Percentiles rank a stretch among this genome's conserved stretches.
These are phyloP conservation scores for Penicillium occitanis DNA, from an alignment of 2,329 filamentous ascomycete species.

Conservation along the genomic window DNA sequence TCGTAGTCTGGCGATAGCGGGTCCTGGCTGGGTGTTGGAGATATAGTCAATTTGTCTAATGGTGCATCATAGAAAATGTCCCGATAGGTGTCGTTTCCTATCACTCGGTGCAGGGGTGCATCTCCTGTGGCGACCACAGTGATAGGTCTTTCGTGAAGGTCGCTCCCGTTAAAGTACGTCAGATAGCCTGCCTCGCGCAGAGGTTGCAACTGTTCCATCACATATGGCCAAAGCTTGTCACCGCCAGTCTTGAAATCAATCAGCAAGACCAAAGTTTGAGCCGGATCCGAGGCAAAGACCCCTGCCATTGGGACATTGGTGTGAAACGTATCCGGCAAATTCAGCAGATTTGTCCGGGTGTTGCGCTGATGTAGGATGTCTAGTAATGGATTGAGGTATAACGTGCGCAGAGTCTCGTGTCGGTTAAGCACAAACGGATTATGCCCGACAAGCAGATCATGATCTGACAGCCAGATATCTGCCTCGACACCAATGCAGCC, in stretches of 20 bases:
- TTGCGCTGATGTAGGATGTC: conserved; percentile 53
- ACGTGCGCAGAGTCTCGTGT: conserved; percentile 49
- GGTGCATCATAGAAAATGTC: conserved; percentile 23
- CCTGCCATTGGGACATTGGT: conserved; percentile 39
- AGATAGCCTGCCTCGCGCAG: conserved; percentile 53
- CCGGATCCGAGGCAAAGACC: conserved; percentile 52
- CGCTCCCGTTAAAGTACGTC: conserved; percentile 51
- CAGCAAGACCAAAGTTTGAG: conserved; percentile 53
- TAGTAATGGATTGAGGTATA: conserved; percentile 56
- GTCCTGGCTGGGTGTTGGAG: not conserved
- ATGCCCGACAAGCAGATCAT: conserved; percentile 59
- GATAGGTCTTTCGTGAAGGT: conserved; percentile 46
- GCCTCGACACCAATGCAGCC: conserved; percentile 59
- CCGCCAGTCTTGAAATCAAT: conserved; percentile 53
- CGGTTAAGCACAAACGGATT: conserved; percentile 48
- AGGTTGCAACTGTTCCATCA: conserved; percentile 46
- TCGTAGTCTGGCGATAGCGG: conserved; percentile 1
- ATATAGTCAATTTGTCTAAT: conserved; percentile 1
- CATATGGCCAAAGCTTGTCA: conserved; percentile 37
- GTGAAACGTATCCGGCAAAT: conserved; percentile 24
- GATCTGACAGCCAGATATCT: conserved; percentile 56
- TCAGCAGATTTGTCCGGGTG: conserved; percentile 39
- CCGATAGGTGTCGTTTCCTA: conserved; percentile 16
- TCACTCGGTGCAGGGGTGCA: conserved; percentile 42
- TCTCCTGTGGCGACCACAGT: conserved; percentile 57